Percentiles rank a stretch among this genome's conserved stretches.
Conservation (phyloP, 2,329 filamentous ascomycete genomes). For the Talaromyces pinophilus region DNA sequence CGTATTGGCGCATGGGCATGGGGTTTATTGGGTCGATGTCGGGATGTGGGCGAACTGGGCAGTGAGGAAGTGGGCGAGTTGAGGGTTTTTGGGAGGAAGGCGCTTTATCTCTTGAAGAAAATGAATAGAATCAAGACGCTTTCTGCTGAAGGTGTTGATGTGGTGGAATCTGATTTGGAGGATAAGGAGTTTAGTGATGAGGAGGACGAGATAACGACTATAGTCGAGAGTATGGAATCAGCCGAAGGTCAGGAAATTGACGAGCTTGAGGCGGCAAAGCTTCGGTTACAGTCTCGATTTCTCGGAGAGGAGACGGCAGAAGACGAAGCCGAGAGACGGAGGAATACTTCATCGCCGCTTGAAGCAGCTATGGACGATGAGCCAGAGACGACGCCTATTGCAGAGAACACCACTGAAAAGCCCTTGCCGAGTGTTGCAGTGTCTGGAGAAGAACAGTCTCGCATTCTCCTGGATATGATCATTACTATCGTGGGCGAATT, state of each 20-base stretch:
- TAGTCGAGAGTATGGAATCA: not conserved
- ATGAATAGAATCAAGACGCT: conserved; percentile 48
- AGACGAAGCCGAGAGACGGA: conserved; percentile 36
- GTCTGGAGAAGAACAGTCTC: conserved; percentile 35
- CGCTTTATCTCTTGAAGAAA: conserved; percentile 53
- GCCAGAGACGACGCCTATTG: not conserved
- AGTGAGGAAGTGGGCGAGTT: conserved; percentile 74
- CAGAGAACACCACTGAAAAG: not conserved
- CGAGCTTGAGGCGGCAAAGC: conserved; percentile 53
- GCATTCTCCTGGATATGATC: conserved; percentile 87
- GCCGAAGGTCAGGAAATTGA: conserved; percentile 7
- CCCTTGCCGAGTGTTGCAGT: conserved; percentile 36
- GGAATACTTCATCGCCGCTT: conserved; percentile 25
- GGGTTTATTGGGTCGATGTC: conserved; percentile 74
- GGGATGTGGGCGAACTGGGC: conserved; percentile 71
- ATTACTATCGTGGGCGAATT: conserved; percentile 83
- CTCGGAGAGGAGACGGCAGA: conserved; percentile 25
- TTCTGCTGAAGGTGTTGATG: conserved; percentile 37
- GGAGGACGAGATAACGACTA: not conserved
- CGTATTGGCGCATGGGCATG: conserved; percentile 81
- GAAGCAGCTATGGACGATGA: conserved; percentile 5
- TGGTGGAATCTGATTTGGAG: conserved; percentile 27
- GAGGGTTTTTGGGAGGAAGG: conserved; percentile 76
- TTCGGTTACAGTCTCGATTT: conserved; percentile 48
- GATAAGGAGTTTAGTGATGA: conserved; percentile 15